Evolutionary conservation across 2,329 filamentous ascomycete genomes (phyloP).

Genomic region (Chalaropsis thielavioides): DNA sequence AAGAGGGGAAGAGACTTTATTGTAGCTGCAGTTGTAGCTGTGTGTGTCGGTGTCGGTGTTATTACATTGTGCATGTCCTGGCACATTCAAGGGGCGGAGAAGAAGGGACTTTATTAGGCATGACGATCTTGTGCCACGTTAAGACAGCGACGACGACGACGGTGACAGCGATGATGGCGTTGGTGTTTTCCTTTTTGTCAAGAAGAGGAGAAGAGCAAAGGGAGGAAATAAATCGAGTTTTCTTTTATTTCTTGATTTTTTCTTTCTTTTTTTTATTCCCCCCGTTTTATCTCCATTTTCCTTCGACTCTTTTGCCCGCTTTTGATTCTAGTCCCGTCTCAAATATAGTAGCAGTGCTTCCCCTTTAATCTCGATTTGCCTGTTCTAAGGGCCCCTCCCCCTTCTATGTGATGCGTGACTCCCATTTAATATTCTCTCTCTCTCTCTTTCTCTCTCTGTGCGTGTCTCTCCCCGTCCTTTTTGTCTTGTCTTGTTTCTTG

Average conservation of each 20-base stretch:
- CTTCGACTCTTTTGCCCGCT: neutral
- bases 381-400: neutral
- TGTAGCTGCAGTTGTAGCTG: too few species aligned
- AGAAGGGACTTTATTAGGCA: neutral
- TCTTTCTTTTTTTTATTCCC: neutral
- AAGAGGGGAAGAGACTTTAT: neutral
- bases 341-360: neutral
- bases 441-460: too few species aligned
- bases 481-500: neutral
- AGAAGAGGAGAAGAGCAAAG: neutral
- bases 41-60: too few species aligned
- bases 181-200: too few species aligned
- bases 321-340: conserved; percentile 5
- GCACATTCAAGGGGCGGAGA: too few species aligned
- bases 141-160: neutral
- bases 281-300: neutral
- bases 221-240: too few species aligned
- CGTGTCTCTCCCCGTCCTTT: too few species aligned
- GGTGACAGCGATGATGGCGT: too few species aligned
- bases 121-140: neutral
- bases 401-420: neutral
- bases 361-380: conserved; percentile 3
- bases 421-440: neutral
- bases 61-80: too few species aligned
- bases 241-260: neutral